These are phyloP conservation scores for Dactylellina parvicollis DNA, from an alignment of 2,329 filamentous ascomycete species.

Conservation along the genomic window DNA sequence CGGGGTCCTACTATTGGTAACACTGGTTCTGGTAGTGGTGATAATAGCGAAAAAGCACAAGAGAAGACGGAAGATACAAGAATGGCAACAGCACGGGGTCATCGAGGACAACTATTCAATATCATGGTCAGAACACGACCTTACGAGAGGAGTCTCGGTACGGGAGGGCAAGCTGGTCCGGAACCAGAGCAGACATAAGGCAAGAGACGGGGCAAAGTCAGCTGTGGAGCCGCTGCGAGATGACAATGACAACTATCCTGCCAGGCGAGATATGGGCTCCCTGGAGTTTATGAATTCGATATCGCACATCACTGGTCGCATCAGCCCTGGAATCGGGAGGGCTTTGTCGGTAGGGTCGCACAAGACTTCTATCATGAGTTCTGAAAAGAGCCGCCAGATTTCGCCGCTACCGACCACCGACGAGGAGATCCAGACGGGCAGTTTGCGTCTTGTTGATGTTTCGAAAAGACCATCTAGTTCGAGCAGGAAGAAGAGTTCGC, in stretches of 20 bases:
- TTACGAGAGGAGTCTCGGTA: conserved; percentile 38
- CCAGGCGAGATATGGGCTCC: conserved; percentile 26
- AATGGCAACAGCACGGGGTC: conserved; percentile 37
- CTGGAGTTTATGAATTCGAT: conserved; percentile 51
- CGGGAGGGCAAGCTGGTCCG: conserved; percentile 49
- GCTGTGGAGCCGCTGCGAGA: conserved; percentile 16
- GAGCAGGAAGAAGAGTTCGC: conserved; percentile 39
- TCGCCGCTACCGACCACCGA: conserved; percentile 40
- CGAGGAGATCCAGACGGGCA: conserved; percentile 21
- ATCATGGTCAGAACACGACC: conserved; percentile 45
- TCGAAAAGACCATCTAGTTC: conserved; percentile 40
- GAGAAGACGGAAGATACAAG: conserved; percentile 16
- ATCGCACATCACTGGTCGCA: conserved; percentile 47
- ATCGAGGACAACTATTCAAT: conserved; percentile 47
- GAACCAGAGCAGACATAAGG: conserved; percentile 21
- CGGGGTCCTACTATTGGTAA: conserved; percentile 26
- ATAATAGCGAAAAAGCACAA: conserved; percentile 22
- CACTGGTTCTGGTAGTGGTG: conserved; percentile 11
- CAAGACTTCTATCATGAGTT: conserved; percentile 29
- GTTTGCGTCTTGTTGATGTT: conserved; percentile 25
- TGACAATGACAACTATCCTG: conserved; percentile 17
- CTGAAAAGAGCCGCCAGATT: conserved; percentile 45
- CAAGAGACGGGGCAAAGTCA: conserved; percentile 14
- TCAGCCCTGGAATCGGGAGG: conserved; percentile 48
- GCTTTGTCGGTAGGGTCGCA: conserved; percentile 47